Conservation (phyloP, 2,329 filamentous ascomycete genomes). For the Aspergillus cejpii region DNA sequence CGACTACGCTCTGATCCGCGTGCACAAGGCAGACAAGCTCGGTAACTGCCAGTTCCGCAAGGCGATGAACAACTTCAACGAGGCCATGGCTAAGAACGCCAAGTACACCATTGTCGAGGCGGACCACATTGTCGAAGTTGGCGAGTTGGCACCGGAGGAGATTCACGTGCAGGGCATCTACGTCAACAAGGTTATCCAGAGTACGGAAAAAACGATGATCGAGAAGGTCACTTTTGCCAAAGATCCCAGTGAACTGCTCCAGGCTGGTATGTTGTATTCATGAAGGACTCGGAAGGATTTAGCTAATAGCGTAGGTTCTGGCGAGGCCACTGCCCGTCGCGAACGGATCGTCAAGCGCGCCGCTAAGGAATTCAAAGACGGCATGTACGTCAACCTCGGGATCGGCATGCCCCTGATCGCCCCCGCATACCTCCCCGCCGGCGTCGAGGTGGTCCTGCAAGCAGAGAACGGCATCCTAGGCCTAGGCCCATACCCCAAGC, state of each 20-base stretch:
- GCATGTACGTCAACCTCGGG: conserved; percentile 84
- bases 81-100: conserved; percentile 75
- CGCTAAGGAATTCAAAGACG: conserved; percentile 74
- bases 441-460: conserved; percentile 71
- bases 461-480: conserved; percentile 81
- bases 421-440: conserved; percentile 63
- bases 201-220: conserved; percentile 63
- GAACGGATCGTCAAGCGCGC: conserved; percentile 75
- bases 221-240: conserved; percentile 75
- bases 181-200: conserved; percentile 71
- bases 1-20: conserved; percentile 70
- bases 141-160: conserved; percentile 63
- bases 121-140: conserved; percentile 71
- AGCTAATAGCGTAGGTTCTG: conserved; percentile 27
- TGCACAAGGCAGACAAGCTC: conserved; percentile 67
- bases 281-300: no score
- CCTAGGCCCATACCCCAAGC: conserved; percentile 69
- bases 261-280: conserved; percentile 43
- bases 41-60: conserved; percentile 75
- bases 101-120: conserved; percentile 75
- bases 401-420: conserved; percentile 81
- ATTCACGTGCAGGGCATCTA: conserved; percentile 80
- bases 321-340: conserved; percentile 63
- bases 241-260: conserved; percentile 48
- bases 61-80: conserved; percentile 67